phyloP scores from a whole-genome alignment of 495 filamentous ascomycete species.

The Alectoria sarmentosa region DNA sequence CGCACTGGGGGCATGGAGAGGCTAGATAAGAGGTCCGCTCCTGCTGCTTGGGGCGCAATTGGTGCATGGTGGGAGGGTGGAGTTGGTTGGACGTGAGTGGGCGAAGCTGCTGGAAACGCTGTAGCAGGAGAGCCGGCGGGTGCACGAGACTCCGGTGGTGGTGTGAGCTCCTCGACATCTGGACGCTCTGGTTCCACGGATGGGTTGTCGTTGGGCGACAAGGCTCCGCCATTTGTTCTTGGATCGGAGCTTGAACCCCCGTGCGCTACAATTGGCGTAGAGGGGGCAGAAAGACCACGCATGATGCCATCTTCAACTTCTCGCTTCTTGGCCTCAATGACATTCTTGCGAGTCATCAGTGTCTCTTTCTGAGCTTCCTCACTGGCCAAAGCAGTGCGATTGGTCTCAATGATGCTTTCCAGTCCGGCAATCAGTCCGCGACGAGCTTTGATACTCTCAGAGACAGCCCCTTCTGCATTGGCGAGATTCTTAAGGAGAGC shows the following conservation, averaged over 20 bases:
- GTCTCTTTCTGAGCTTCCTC: slow-evolving; percentile 60
- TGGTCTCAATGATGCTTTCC: slow-evolving; percentile 71
- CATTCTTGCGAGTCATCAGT: slow-evolving; percentile 51
- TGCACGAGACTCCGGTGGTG: slow-evolving; percentile 47
- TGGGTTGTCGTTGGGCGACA: slow-evolving; percentile 13
- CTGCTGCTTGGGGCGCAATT: slow-evolving; percentile 35
- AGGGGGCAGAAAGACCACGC: slow-evolving; percentile 57
- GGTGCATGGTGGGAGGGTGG: slow-evolving; percentile 29
- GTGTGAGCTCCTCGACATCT: slow-evolving; percentile 76
- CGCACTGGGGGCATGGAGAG: slow-evolving; percentile 36
- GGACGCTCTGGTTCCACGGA: slow-evolving; percentile 56
- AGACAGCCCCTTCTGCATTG: slow-evolving; percentile 84
- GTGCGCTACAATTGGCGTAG: slow-evolving; percentile 29
- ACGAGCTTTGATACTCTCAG: slow-evolving; percentile 83
- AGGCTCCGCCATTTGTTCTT: slow-evolving; percentile 24
- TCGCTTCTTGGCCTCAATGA: slow-evolving; percentile 67
- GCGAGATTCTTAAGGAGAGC: slow-evolving; percentile 81
- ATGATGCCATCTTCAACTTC: slow-evolving; percentile 89
- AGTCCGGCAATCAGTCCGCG: slow-evolving; percentile 67
- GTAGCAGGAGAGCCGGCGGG: slow-evolving; percentile 37
- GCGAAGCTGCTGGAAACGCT: slow-evolving; percentile 7
- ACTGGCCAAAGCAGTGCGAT: slow-evolving; percentile 56
- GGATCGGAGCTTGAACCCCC: slow-evolving; percentile 32
- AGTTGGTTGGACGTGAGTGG: slow-evolving; percentile 20
- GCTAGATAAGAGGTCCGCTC: slow-evolving; percentile 45